A percentile compares a stretch with the other conserved stretches of the same genome.
Conservation (phyloP, 768 basidiomycete genomes). For the Hysterangium stoloniferum region DNA sequence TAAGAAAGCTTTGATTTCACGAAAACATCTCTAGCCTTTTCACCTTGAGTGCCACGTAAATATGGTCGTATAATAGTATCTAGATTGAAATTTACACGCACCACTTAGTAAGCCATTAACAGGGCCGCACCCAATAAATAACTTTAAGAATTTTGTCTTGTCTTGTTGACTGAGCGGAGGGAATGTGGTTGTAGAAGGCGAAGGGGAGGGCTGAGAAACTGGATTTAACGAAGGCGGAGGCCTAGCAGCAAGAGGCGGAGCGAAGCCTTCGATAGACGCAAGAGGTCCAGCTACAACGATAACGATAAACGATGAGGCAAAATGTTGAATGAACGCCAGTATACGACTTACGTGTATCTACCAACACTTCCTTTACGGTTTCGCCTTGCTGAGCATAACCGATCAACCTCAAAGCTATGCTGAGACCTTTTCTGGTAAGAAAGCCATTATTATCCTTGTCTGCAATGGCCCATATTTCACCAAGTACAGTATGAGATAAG, state of each 20-base stretch:
- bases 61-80: neutral
- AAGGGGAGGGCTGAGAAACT: conserved; percentile 55
- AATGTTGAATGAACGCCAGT: no score
- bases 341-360: conserved; percentile 57
- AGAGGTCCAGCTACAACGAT: conserved; percentile 65
- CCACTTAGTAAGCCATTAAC: conserved; percentile 72
- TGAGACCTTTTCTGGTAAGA: conserved; percentile 81
- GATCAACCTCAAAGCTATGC: conserved; percentile 83
- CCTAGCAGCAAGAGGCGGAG: conserved; percentile 35
- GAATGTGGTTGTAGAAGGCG: conserved; percentile 31
- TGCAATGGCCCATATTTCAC: conserved; percentile 90
- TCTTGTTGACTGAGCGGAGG: conserved; percentile 75
- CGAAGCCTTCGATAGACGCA: conserved; percentile 69
- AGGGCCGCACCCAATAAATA: conserved; percentile 71
- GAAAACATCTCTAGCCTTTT: conserved; percentile 86
- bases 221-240: conserved; percentile 44
- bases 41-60: conserved; percentile 38
- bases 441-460: conserved; percentile 94
- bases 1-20: conserved; percentile 82
- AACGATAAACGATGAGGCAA: no score
- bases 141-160: conserved; percentile 69
- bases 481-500: conserved; percentile 67
- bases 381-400: conserved; percentile 89
- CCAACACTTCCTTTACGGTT: conserved; percentile 49
- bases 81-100: conserved; percentile 24